A percentile compares a stretch with the other conserved stretches of the same genome.
These are phyloP conservation scores for Dactylis glomerata DNA, from an alignment of 176 grass and related monocot genomes.

Conservation along the genomic window DNA sequence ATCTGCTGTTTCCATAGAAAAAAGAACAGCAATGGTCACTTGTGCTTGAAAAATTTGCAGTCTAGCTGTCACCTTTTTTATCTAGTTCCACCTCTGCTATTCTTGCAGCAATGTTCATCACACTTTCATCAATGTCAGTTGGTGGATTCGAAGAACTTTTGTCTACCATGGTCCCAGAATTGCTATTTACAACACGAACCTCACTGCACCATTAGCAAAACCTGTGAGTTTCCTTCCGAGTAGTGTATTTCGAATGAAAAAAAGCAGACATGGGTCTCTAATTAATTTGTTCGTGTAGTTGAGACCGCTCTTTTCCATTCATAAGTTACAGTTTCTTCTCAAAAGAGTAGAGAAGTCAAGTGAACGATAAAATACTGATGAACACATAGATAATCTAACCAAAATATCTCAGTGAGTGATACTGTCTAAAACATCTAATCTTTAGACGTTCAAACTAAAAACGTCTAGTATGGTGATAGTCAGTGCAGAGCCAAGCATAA, in stretches of 20 bases:
- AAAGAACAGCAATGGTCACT: background rate
- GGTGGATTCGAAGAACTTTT: background rate
- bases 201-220: background rate
- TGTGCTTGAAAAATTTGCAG: background rate
- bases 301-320: background rate
- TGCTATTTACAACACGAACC: background rate
- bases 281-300: background rate
- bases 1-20: background rate
- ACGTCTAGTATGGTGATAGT: background rate
- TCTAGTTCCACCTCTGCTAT: background rate
- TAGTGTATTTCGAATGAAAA: background rate
- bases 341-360: background rate
- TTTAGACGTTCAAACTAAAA: background rate
- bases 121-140: background rate
- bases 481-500: background rate
- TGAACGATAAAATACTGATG: background rate
- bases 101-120: background rate
- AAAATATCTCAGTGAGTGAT: background rate
- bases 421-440: background rate
- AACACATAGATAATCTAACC: background rate
- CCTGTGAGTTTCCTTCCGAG: background rate
- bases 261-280: background rate
- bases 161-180: background rate
- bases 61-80: background rate
- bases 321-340: background rate